A percentile compares a stretch with the other conserved stretches of the same genome.
phyloP scores from a whole-genome alignment of 2,329 filamentous ascomycete genomes.

The Aspergillus quadrilineatus region DNA sequence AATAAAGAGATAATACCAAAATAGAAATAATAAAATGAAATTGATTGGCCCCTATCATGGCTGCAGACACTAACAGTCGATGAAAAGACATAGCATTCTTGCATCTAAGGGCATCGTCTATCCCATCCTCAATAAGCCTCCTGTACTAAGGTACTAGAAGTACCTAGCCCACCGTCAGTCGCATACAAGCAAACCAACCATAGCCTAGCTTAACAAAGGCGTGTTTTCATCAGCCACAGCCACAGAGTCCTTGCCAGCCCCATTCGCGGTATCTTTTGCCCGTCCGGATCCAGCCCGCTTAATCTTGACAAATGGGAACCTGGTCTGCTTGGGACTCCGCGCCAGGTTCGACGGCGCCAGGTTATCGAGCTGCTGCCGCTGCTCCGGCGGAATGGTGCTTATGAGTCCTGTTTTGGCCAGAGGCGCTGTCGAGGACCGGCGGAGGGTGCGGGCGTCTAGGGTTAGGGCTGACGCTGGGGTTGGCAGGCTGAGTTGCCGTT shows the following conservation, averaged over 20 bases:
- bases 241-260: neutral
- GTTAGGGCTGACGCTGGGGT: slow-evolving; percentile 33
- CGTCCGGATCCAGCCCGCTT: slow-evolving; percentile 37
- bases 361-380: slow-evolving; percentile 62
- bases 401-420: slow-evolving; percentile 29
- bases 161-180: too few relatives aligned
- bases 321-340: slow-evolving; percentile 59
- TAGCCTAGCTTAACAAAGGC: neutral
- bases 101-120: too few relatives aligned
- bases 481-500: slow-evolving; percentile 34
- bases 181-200: too few relatives aligned
- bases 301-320: slow-evolving; percentile 64
- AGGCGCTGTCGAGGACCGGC: slow-evolving; percentile 30
- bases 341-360: slow-evolving; percentile 65
- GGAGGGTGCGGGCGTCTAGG: neutral
- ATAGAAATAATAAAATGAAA: too few relatives aligned
- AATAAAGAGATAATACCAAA: too few relatives aligned
- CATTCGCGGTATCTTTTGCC: neutral
- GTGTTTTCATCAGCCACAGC: neutral
- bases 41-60: too few relatives aligned
- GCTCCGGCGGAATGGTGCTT: slow-evolving; percentile 47
- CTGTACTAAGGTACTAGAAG: too few relatives aligned
- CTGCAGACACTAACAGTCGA: too few relatives aligned
- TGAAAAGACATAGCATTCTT: too few relatives aligned
- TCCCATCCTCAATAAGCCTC: too few relatives aligned